phyloP scores from a whole-genome alignment of 805 yeast genomes.

The Tetrapisispora fleetii region DNA sequence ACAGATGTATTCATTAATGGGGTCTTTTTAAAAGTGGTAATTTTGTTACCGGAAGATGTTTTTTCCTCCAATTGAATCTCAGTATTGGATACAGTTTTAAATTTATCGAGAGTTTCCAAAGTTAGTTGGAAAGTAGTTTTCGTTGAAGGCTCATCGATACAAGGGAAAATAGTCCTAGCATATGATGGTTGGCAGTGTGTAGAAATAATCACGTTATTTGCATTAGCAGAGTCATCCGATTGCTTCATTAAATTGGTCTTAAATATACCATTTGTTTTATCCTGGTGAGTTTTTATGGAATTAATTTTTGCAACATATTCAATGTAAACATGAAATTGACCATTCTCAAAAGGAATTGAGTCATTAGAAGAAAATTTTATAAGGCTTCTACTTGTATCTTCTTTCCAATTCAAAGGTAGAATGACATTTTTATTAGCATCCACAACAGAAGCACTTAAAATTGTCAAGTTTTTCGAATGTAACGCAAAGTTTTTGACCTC shows the following conservation, averaged over 20 bases:
- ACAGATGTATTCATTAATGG: slow-evolving; percentile 54
- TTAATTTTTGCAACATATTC: slow-evolving; percentile 44
- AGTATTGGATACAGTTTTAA: slow-evolving; percentile 42
- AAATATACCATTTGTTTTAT: slow-evolving; percentile 55
- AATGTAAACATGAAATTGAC: slow-evolving; percentile 11
- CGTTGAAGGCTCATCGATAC: slow-evolving; percentile 52
- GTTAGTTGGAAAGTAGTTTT: slow-evolving; percentile 44
- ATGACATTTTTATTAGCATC: slow-evolving; percentile 22
- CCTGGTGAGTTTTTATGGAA: slow-evolving; percentile 42
- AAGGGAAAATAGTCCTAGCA: slow-evolving; percentile 56
- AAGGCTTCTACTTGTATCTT: slow-evolving; percentile 10
- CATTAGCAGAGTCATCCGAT: slow-evolving; percentile 31
- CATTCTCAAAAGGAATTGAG: background rate
- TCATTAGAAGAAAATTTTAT: slow-evolving; percentile 6
- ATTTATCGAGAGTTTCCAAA: slow-evolving; percentile 36
- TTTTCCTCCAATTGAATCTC: background rate
- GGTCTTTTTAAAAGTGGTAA: slow-evolving; percentile 40
- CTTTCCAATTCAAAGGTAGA: slow-evolving; percentile 19
- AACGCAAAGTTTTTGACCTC: slow-evolving; percentile 8
- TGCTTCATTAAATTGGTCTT: slow-evolving; percentile 53
- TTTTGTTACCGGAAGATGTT: slow-evolving; percentile 11
- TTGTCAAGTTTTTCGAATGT: slow-evolving; percentile 26
- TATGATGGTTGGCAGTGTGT: slow-evolving; percentile 67
- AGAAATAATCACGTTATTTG: slow-evolving; percentile 46
- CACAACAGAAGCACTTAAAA: slow-evolving; percentile 35